Evolutionary conservation across 495 filamentous ascomycete genomes (phyloP).

Genomic region (Aspergillus coremiiformis): DNA sequence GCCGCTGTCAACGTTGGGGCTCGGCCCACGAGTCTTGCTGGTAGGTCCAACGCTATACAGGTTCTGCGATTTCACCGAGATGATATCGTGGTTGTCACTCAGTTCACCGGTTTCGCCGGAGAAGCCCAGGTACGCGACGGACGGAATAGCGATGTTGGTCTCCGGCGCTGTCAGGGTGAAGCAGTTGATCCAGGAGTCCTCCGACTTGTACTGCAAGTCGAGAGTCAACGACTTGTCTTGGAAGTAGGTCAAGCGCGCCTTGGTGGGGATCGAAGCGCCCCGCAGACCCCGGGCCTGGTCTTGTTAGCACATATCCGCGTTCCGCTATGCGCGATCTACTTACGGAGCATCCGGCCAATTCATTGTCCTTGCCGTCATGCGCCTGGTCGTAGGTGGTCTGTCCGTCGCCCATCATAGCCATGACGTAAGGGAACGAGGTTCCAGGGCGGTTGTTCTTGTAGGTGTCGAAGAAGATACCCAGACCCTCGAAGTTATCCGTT

Average conservation of each 20-base stretch:
- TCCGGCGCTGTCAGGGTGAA: constrained; percentile 62
- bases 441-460: constrained; percentile 99
- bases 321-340: constrained; percentile 11
- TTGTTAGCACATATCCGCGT: constrained; percentile 1
- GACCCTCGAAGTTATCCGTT: constrained; percentile 82
- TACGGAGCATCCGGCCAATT: constrained; percentile 88
- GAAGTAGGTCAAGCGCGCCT: constrained; percentile 87
- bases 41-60: constrained; percentile 59
- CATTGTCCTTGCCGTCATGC: constrained; percentile 89
- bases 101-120: constrained; percentile 94
- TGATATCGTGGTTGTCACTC: constrained; percentile 96
- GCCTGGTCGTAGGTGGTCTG: constrained; percentile 84
- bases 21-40: constrained; percentile 31
- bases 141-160: constrained; percentile 69
- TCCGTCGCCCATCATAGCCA: constrained; percentile 97
- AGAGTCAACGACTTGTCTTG: constrained; percentile 88
- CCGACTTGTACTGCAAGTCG: constrained; percentile 87
- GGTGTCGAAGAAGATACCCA: constrained; percentile 96
- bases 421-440: constrained; percentile 91
- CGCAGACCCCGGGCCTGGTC: constrained; percentile 75
- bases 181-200: constrained; percentile 83
- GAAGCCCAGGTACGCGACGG: constrained; percentile 91
- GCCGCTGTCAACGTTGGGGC: constrained; percentile 29
- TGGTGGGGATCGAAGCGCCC: constrained; percentile 68
- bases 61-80: constrained; percentile 80